Conservation (phyloP, 805 yeast species). For the Starmerella powellii region DNA sequence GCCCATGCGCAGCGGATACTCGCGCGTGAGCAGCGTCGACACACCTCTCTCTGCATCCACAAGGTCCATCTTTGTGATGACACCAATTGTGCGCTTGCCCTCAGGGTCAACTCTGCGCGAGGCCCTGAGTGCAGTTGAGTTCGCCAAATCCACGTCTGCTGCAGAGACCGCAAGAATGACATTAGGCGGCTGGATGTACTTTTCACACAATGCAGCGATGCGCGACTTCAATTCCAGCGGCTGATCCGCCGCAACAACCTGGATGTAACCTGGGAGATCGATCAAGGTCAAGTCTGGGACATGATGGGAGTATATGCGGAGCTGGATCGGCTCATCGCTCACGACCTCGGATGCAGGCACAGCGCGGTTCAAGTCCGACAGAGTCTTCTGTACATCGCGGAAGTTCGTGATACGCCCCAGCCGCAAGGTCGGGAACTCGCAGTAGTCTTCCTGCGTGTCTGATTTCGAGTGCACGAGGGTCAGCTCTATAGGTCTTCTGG, state of each 20-base stretch:
- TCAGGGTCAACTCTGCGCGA: slow-evolving; percentile 80
- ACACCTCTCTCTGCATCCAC: slow-evolving; percentile 68
- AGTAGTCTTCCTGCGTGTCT: slow-evolving; percentile 62
- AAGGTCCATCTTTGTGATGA: slow-evolving; percentile 82
- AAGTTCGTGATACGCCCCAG: slow-evolving; percentile 77
- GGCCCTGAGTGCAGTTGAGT: slow-evolving; percentile 86
- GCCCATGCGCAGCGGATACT: slow-evolving; percentile 89
- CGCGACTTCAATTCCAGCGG: slow-evolving; percentile 70
- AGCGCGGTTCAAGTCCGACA: slow-evolving; percentile 81
- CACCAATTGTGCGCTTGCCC: slow-evolving; percentile 95
- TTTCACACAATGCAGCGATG: slow-evolving; percentile 69
- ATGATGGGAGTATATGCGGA: slow-evolving; percentile 75
- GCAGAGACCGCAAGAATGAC: slow-evolving; percentile 92
- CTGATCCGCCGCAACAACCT: slow-evolving; percentile 92
- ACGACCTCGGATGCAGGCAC: slow-evolving; percentile 79
- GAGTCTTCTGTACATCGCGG: slow-evolving; percentile 72
- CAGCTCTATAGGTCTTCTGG: slow-evolving; percentile 91
- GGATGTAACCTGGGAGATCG: slow-evolving; percentile 96
- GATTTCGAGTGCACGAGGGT: slow-evolving; percentile 78
- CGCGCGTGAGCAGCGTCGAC: slow-evolving; percentile 55
- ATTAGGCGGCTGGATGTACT: slow-evolving; percentile 81
- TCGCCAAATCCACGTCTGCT: slow-evolving; percentile 96
- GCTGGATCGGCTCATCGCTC: slow-evolving; percentile 85
- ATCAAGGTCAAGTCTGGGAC: slow-evolving; percentile 90
- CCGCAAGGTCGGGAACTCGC: slow-evolving; percentile 86